Percentiles rank a stretch among this genome's conserved stretches.
phyloP scores from a whole-genome alignment of 83 land plant species.

The Picea abies region DNA sequence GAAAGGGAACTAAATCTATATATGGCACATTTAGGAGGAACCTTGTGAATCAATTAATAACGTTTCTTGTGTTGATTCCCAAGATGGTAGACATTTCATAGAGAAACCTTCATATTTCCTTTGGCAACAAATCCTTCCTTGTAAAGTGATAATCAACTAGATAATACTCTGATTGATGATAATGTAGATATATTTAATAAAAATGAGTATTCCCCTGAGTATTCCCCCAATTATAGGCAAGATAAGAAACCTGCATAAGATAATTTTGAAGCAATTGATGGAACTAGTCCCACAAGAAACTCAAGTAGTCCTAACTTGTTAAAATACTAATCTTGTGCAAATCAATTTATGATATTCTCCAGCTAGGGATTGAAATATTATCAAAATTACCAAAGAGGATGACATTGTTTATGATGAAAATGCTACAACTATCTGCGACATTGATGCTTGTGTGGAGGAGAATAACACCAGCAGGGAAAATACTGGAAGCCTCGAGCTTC shows the following conservation, averaged over 20 bases:
- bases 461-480: neutral
- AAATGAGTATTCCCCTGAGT: too few species aligned
- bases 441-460: neutral
- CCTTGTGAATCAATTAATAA: neutral
- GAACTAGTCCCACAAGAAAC: neutral
- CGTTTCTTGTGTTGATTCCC: neutral
- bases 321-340: neutral
- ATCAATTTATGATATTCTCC: neutral
- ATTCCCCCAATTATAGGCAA: neutral
- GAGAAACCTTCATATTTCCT: neutral
- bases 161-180: neutral
- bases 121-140: neutral
- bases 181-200: neutral
- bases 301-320: neutral
- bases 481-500: neutral
- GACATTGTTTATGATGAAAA: neutral
- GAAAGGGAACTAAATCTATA: constrained; percentile 3
- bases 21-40: neutral
- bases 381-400: neutral
- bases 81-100: neutral
- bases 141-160: neutral
- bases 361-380: neutral
- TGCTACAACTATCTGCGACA: neutral
- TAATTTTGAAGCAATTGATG: neutral
- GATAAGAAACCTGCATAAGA: neutral